phyloP scores from a whole-genome alignment of 805 yeast species.

The Candida boidinii region DNA sequence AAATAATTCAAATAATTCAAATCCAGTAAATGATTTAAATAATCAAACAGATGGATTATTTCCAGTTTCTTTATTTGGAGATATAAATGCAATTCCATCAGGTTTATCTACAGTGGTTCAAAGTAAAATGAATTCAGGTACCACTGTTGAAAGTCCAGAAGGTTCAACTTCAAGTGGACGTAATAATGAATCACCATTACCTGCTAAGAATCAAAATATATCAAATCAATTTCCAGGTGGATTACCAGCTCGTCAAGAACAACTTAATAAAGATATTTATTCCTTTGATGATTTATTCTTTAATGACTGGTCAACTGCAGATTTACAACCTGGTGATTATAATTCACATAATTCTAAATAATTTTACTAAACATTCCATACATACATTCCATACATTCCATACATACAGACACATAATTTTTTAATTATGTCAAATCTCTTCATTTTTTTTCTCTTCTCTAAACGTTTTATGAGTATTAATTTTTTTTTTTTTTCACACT shows the following conservation, averaged over 20 bases:
- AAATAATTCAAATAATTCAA: background rate
- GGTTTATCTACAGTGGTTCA: constrained; percentile 23
- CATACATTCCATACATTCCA: too few species aligned
- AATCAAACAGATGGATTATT: background rate
- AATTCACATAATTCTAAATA: constrained; percentile 7
- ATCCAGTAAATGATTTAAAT: background rate
- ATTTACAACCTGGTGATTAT: constrained; percentile 9
- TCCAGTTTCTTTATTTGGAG: constrained; percentile 9
- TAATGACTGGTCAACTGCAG: constrained; percentile 18
- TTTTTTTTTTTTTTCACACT: too few species aligned
- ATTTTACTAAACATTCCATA: too few species aligned
- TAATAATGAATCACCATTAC: background rate
- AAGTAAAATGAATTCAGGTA: background rate
- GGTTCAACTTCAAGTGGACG: background rate
- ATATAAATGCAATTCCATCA: constrained; percentile 18
- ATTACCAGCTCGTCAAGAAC: too few species aligned
- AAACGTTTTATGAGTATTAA: too few species aligned
- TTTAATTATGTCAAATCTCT: too few species aligned
- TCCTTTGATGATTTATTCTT: constrained; percentile 21
- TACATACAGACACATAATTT: too few species aligned
- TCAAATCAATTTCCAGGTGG: constrained; percentile 6
- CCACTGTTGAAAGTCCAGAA: background rate
- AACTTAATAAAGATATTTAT: constrained; percentile 4
- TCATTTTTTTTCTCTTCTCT: too few species aligned
- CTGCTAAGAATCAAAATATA: background rate